phyloP scores from a whole-genome alignment of 2,329 filamentous ascomycete species.

The Allantophomopsis cytisporea region DNA sequence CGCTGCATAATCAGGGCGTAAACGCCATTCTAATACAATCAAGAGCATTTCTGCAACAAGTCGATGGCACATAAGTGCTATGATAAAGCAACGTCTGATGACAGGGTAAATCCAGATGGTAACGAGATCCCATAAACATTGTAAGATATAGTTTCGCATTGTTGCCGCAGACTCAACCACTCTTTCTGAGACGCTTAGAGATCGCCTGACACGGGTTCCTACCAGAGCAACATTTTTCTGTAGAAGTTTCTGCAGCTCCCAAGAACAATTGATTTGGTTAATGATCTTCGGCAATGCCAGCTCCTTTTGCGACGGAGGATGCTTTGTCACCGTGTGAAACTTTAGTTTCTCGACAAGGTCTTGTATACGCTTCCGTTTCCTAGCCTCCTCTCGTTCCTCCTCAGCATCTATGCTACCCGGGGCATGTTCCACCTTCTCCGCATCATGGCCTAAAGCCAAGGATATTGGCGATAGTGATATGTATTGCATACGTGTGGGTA shows the following conservation, averaged over 20 bases:
- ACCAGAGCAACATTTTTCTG: conserved; percentile 85
- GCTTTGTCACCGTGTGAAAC: conserved; percentile 72
- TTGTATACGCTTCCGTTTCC: conserved; percentile 43
- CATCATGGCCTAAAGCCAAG: conserved; percentile 68
- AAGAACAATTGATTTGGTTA: conserved; percentile 92
- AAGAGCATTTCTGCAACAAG: conserved; percentile 70
- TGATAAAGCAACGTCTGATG: conserved; percentile 58
- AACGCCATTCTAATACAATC: conserved; percentile 70
- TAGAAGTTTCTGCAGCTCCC: conserved; percentile 72
- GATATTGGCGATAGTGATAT: conserved; percentile 84
- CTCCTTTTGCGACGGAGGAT: conserved; percentile 69
- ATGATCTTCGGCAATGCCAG: conserved; percentile 67
- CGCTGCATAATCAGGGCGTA: conserved; percentile 64
- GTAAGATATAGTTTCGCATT: conserved; percentile 60
- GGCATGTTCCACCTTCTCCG: conserved; percentile 20
- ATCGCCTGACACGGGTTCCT: conserved; percentile 66
- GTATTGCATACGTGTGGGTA: conserved; percentile 87
- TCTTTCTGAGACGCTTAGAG: conserved; percentile 83
- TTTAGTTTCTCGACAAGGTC: conserved; percentile 75
- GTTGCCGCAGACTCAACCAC: conserved; percentile 89
- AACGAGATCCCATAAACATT: conserved; percentile 57
- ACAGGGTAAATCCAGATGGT: conserved; percentile 68
- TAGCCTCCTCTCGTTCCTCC: conserved; percentile 51
- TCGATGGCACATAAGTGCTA: conserved; percentile 67
- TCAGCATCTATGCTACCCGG: conserved; percentile 53